Percentiles rank a stretch among this genome's conserved stretches.
Evolutionary conservation across 139 green algal genomes (phyloP).

Genomic region (Coccomyxa sp.): DNA sequence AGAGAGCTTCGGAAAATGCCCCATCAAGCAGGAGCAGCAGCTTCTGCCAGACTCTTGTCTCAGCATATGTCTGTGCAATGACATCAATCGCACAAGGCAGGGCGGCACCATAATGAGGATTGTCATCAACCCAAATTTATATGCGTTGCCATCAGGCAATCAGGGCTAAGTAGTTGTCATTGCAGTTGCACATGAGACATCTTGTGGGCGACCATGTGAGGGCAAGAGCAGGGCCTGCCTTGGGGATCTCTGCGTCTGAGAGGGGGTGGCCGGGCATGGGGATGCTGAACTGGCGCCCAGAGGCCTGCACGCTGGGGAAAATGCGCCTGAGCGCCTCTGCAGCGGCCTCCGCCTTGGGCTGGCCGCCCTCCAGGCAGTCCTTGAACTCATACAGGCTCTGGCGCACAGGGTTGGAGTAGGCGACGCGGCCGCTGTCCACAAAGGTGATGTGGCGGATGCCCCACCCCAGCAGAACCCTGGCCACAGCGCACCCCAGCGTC

Average conservation of each 20-base stretch:
- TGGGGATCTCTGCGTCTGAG: conserved; percentile 8
- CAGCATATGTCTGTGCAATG: no score
- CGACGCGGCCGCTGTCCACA: conserved; percentile 77
- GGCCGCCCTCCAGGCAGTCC: conserved; percentile 85
- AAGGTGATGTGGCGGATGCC: conserved; percentile 85
- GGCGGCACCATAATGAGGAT: no score
- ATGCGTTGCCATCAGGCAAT: no score
- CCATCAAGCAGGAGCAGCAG: background rate
- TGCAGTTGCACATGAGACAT: no score
- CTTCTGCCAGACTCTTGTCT: background rate
- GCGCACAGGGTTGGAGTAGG: conserved; percentile 88
- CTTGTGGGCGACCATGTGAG: no score
- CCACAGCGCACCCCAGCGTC: conserved; percentile 91
- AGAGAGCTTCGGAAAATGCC: background rate
- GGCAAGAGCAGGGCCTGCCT: no score
- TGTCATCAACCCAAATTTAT: no score
- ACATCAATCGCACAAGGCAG: no score
- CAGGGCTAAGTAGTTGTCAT: no score
- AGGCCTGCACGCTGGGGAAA: conserved; percentile 53
- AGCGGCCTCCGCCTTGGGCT: conserved; percentile 83
- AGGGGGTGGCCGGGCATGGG: conserved; percentile 91
- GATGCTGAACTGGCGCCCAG: conserved; percentile 58
- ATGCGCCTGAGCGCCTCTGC: conserved; percentile 70
- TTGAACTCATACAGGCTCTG: conserved; percentile 88
- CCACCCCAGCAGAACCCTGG: conserved; percentile 88